Evolutionary conservation across 2,329 filamentous ascomycete genomes (phyloP), one percentile per base, ranked within the genome.

Genomic region (Rhynchosporium secalis): DNA sequence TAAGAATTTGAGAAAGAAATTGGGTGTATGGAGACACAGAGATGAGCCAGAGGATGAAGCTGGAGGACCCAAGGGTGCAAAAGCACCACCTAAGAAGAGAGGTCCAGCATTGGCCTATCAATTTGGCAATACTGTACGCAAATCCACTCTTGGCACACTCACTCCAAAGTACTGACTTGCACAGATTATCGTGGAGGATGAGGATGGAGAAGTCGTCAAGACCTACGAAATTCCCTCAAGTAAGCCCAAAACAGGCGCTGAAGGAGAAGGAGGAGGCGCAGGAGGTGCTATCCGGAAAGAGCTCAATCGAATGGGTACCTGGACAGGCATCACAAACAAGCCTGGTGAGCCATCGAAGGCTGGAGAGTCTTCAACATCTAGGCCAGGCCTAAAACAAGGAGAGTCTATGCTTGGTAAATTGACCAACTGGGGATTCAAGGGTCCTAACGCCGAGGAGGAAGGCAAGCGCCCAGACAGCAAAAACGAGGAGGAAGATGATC

Each of bases 171-270:
- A 46, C 68, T 72, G 66, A 71, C 58, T 60, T 20, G 0, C 15
- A 3, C 43, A 91, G 78, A 91, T 96, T 67, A 94, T 96, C 72
- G 89, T 96, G 15, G 91, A 96, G 76, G 90, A 96, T 65, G 89
- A 90, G 74, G 88, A 93, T 69, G 91, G 91, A 48, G 91, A 96
- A 73, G 91, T 96, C 38, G 84, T 96, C 73, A 93, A 93, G 78
- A 87, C 90, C 61, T 93, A 92, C 72, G 87, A 93, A 66, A 82
- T 94, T 33, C 87, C 89, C 0, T 76, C 83, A 31, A 41, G 31
- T 15, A 66, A 58, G 51, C 29, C 64, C 15, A 62, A 68, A 33
- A 33, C 66, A 58, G 43, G 36, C 9, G 57, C 58, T 47, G 62
- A 67, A 47, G 33, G 62, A 2, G 54, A 66, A 12, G 62, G 66